Percentiles rank a stretch among this genome's conserved stretches.
These are phyloP conservation scores for Heterococcus sp. DNA, from an alignment of 108 stramenopile species.

Conservation along the genomic window DNA sequence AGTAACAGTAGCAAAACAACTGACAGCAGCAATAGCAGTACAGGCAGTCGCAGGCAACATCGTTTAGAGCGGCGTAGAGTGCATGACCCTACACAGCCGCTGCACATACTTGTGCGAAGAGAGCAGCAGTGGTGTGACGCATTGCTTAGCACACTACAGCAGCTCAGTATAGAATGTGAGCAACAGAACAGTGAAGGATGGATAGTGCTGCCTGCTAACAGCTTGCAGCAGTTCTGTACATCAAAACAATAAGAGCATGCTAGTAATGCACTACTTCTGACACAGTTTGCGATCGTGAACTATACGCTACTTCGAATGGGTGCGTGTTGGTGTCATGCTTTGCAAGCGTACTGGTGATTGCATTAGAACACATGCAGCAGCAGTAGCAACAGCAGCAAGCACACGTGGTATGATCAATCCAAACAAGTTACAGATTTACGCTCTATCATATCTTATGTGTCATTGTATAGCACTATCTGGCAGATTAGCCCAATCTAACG, in stretches of 20 bases:
- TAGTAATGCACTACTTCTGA: too few relatives aligned
- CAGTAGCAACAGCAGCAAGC: not conserved
- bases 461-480: too few relatives aligned
- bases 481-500: slow-evolving; percentile 19
- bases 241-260: too few relatives aligned
- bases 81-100: not conserved
- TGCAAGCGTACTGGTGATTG: too few relatives aligned
- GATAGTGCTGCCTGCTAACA: too few relatives aligned
- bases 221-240: too few relatives aligned
- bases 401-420: too few relatives aligned
- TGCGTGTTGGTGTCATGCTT: too few relatives aligned
- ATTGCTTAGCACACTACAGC: not conserved
- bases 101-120: not conserved
- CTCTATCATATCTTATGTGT: too few relatives aligned
- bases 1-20: not conserved
- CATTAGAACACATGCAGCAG: not conserved
- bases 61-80: not conserved
- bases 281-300: too few relatives aligned
- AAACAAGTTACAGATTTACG: too few relatives aligned
- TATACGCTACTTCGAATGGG: too few relatives aligned
- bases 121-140: not conserved
- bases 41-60: not conserved
- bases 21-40: not conserved
- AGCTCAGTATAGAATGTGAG: not conserved
- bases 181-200: not conserved